Base-by-base conservation (phyloP, 805 yeast genomes). In the Saccharomycopsis javanensis region DNA sequence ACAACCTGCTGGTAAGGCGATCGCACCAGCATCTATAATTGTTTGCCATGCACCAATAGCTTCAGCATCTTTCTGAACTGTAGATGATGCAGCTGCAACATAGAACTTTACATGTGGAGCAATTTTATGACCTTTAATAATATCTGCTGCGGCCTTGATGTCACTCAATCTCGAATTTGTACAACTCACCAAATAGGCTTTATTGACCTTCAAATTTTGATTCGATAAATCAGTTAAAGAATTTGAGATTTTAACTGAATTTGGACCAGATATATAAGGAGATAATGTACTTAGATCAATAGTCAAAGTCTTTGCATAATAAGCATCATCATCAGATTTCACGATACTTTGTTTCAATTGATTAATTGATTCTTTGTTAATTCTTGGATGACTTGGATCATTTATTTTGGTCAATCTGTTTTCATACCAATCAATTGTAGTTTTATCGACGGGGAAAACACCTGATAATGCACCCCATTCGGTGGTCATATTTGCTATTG, bases 401-500 rank as follows among this genome's bases (percentile, higher is more conserved):
- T 74, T 73, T 34, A 70, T 64, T 51, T 74, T 70, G 46, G 71
- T 56, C 50, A 84, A 66, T 62, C 96, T 76, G 62, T 82, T 67
- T 53, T 77, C 69, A 72, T 94, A 94, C 84, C 91, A 94, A 59
- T 84, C 74, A 37, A 89, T 71, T 63, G 91, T 75, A 13, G 83
- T 82, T 23, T 80, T 75, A 70, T 94, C 99, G 8, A 92, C 90
- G n/a, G 99, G 98, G 82, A 94, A 94, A 58, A 94, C 75, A 46
- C 99, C 99, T 5, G 97, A 86, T 7, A 94, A 76, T 0, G 98
- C 98, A 67, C 98, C 98, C 98, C 98, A 91, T 72, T 91, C 98
- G 28, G 98, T 91, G 42, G 98, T 92, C 97, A 89, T 88, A 67
- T 91, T 91, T 55, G 98, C 97, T 64, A 91, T 91, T 31, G 97